Evolutionary conservation across 169 alveolate genomes (phyloP), one percentile per base, ranked within the genome.

Genomic region (Amoebophrya sp.): DNA sequence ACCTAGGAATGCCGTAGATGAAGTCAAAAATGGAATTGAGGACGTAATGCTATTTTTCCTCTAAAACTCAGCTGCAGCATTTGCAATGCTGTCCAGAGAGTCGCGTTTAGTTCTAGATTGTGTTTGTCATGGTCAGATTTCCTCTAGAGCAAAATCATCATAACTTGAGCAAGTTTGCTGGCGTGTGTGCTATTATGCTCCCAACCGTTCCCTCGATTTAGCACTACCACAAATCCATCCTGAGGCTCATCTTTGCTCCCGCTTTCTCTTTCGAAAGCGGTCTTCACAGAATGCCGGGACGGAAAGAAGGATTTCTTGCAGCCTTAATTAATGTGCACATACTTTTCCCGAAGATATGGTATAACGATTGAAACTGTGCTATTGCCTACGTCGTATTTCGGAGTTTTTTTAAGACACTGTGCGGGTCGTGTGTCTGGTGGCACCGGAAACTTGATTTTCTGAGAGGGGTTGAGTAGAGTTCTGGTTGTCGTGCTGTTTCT

Each of bases 401-500:
- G 41, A 0, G n/a, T 3, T 24, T 33, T 33, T 24, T 3, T 0
- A 0, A 77, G 1, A 41, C 89, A 77, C 41, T 24, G 3, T 2
- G 39, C 89, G 26, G 89, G 89, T 6, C 89, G 89, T 24, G 40
- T n/a, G 40, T 77, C 89, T 3, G 89, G 89, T 3, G 89, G 89
- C 89, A 0, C 2, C n/a, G 89, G 89, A n/a, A 77, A 77, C 26
- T 1, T 24, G 12, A 77, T 24, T 41, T 77, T n/a, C n/a, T n/a
- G n/a, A n/a, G n/a, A n/a, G n/a, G n/a, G n/a, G n/a, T n/a, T n/a
- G n/a, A n/a, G n/a, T n/a, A n/a, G n/a, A n/a, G n/a, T n/a, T n/a
- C n/a, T n/a, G n/a, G n/a, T n/a, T n/a, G n/a, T n/a, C n/a, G n/a
- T n/a, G n/a, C n/a, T n/a, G n/a, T n/a, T n/a, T n/a, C n/a, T n/a